These are phyloP conservation scores for Pyricularia grisea DNA, from an alignment of 2,329 filamentous ascomycete species.

Conservation along the genomic window DNA sequence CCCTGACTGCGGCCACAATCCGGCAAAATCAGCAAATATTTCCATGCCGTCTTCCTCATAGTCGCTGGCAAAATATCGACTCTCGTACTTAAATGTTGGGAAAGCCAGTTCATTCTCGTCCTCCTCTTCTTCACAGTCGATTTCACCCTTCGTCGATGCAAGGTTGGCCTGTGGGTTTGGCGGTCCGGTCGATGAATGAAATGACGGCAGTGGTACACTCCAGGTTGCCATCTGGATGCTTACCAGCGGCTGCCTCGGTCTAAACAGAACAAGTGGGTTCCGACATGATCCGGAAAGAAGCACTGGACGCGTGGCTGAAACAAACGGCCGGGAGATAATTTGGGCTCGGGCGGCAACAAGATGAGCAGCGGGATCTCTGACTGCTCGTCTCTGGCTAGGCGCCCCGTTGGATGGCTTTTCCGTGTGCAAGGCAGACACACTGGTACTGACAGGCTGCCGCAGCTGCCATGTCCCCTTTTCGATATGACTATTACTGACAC, in stretches of 20 bases:
- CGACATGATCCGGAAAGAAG: not conserved
- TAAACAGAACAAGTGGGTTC: not conserved
- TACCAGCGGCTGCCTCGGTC: not conserved
- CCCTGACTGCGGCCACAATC: not conserved
- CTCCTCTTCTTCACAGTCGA: not conserved
- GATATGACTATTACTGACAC: not conserved
- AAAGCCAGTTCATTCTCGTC: not conserved
- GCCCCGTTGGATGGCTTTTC: not conserved
- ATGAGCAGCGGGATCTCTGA: not conserved
- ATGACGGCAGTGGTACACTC: not conserved
- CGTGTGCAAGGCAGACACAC: not conserved
- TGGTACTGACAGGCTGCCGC: not conserved
- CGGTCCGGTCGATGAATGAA: not conserved
- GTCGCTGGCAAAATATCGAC: not conserved
- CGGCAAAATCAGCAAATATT: not conserved
- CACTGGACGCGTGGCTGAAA: not conserved
- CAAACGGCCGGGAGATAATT: not conserved
- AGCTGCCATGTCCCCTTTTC: not conserved
- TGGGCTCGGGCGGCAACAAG: not conserved
- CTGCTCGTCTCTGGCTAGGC: not conserved
- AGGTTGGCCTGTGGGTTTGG: not conserved
- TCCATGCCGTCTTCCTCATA: not conserved
- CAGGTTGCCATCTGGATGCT: not conserved
- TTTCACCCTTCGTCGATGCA: not conserved
- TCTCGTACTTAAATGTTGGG: not conserved